Evolutionary conservation across 768 basidiomycete genomes (phyloP), one percentile per base, ranked within the genome.

Genomic region (Xerocomellus chrysenteron): DNA sequence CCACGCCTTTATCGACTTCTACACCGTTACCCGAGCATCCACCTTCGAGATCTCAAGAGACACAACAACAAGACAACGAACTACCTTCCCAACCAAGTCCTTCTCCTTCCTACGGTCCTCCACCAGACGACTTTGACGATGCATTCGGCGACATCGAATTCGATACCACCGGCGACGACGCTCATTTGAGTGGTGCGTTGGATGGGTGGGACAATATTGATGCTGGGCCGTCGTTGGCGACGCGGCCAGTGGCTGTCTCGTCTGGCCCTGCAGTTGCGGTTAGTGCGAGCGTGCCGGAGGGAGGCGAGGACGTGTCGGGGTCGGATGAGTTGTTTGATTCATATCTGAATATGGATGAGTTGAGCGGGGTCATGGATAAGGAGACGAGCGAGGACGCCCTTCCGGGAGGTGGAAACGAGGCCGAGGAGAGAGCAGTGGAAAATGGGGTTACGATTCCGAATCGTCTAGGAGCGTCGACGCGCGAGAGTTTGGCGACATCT

Each of bases 301-400:
- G 28, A 1, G 35, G 1, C 17, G 66, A 52, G 30, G 59, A 54
- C 30, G 33, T 2, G 26, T 10, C 21, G 14, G 60, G 32, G 12
- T 30, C 43, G 2, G 67, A 68, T 12, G 28, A 50, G 17, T 33
- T 68, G 33, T 60, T 68, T 10, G 55, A 64, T 37, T 67, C 67
- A 44, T 69, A 58, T 49, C 26, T 69, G 40, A 65, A 69, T 24
- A 54, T 67, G 57, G 62, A 67, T 17, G 58, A 57, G 10, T 21
- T 59, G 2, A 55, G 36, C 37, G 65, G 37, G 17, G 56, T 45
- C 19, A 13, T 2, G 8, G 49, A 47, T 26, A 53, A 41, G 14
- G 50, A 5, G 33, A 26, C 28, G 21, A 28, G n/a, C 9, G 45
- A 47, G 14, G 43, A 5, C 24, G 46, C 32, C 13, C 26, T 11